Evolutionary conservation across 192 early-diverging fungal species (phyloP), one percentile per base, ranked within the genome.

Genomic region (Rhizoclosmatium sp.): DNA sequence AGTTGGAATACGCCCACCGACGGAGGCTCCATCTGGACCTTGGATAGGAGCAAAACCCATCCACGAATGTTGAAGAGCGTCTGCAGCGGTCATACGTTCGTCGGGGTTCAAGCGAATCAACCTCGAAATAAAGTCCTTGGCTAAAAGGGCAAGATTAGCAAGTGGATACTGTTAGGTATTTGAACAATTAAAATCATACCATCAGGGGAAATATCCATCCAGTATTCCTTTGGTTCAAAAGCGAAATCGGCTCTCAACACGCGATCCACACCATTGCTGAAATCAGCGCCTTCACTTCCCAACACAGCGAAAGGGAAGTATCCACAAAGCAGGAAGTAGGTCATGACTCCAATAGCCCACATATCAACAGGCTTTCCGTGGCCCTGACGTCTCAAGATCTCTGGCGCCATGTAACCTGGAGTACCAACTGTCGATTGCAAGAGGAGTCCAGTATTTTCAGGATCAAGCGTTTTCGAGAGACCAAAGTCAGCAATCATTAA

Each of bases 11-110:
- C 91, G 71, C 80, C 64, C 19, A 49, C 65, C 44, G 12, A 64
- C 44, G 0, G 73, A 16, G 41, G 41, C 44, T 14, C 76, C 75
- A 21, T 68, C 46, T 47, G 12, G n/a, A 1, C 39, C 12, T 48
- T 45, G 5, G 48, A 70, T 61, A 40, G 72, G 74, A 48, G 69
- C 78, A 75, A 71, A 71, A 95, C 31, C 45, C 67, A 73, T 88
- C 95, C 95, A 99, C 10, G 87, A 91, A 85, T 99, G 95, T 31
- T 88, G 72, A 60, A 98, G 85, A 4, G 96, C 95, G 80, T 97
- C 87, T 2, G 85, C 85, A 21, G 93, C 93, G 2, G 95, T 95
- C 82, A 92, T 84, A 54, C 96, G 94, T 59, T 91, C 86, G 7
- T 80, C 61, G 2, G 93, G 94, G 83, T 96, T 87, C 12, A 94